phyloP scores from a whole-genome alignment of 139 green algal genomes.

The Tetraselmis chui region DNA sequence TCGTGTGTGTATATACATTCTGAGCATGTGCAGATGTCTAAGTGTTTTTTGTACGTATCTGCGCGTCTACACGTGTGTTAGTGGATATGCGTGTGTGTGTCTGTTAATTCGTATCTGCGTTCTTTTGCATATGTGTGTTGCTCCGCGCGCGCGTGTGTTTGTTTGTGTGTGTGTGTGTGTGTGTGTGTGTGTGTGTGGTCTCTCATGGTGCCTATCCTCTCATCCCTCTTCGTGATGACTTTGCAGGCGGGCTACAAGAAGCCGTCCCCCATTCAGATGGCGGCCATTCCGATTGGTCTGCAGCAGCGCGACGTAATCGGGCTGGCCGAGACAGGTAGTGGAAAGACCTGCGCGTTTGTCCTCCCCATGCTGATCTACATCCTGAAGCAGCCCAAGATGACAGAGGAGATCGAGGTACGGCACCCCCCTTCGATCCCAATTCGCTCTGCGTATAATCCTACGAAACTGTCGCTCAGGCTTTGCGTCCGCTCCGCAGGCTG shows the following conservation, averaged over 20 bases:
- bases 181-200: not conserved
- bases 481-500: slow-evolving; percentile 14
- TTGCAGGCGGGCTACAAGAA: slow-evolving; percentile 76
- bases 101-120: too few species aligned
- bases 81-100: too few species aligned
- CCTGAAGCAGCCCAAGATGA: slow-evolving; percentile 83
- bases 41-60: too few species aligned
- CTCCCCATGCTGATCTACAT: slow-evolving; percentile 96
- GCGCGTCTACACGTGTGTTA: too few species aligned
- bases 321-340: slow-evolving; percentile 85
- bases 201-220: not conserved
- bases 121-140: too few species aligned
- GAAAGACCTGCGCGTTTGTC: slow-evolving; percentile 96
- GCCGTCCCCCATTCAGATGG: slow-evolving; percentile 96
- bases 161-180: too few species aligned
- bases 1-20: too few species aligned
- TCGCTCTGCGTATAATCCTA: too few species aligned
- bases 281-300: slow-evolving; percentile 89
- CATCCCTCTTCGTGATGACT: not conserved
- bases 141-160: too few species aligned
- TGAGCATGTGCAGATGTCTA: too few species aligned
- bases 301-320: slow-evolving; percentile 91
- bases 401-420: slow-evolving; percentile 61
- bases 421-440: too few species aligned
- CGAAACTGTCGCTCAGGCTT: too few species aligned